Percentiles rank a stretch among this genome's conserved stretches.
Conservation (phyloP, 2,329 filamentous ascomycete species). For the Ophiostoma sp. region DNA sequence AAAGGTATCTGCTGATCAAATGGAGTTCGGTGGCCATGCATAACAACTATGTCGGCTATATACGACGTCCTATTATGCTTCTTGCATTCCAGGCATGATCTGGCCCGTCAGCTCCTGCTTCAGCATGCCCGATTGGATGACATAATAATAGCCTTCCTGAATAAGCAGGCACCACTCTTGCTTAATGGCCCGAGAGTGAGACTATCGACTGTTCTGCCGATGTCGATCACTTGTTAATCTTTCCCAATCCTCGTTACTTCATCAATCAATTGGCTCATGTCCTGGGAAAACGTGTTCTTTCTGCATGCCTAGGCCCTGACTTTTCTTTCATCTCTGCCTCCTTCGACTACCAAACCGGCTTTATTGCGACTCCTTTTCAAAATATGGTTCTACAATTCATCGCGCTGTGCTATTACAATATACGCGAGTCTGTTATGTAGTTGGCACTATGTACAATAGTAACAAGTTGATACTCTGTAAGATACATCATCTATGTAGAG, state of each 20-base stretch:
- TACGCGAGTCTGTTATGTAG: neutral
- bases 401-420: too few species aligned
- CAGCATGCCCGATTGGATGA: slow-evolving; percentile 1
- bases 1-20: neutral
- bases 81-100: neutral
- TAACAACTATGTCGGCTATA: neutral
- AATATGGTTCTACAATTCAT: neutral
- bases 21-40: neutral
- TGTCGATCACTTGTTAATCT: slow-evolving; percentile 8
- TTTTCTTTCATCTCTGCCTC: neutral
- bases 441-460: neutral
- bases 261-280: neutral
- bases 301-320: neutral
- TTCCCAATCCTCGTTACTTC: neutral
- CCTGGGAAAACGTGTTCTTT: slow-evolving; percentile 3
- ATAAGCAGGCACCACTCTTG: slow-evolving; percentile 1
- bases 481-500: neutral
- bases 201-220: slow-evolving; percentile 13
- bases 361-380: neutral
- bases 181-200: neutral
- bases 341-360: neutral
- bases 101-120: neutral
- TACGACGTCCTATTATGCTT: neutral
- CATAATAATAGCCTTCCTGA: neutral
- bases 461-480: neutral